phyloP scores from a whole-genome alignment of 306 rosid species.

The Boehmeria nivea region DNA sequence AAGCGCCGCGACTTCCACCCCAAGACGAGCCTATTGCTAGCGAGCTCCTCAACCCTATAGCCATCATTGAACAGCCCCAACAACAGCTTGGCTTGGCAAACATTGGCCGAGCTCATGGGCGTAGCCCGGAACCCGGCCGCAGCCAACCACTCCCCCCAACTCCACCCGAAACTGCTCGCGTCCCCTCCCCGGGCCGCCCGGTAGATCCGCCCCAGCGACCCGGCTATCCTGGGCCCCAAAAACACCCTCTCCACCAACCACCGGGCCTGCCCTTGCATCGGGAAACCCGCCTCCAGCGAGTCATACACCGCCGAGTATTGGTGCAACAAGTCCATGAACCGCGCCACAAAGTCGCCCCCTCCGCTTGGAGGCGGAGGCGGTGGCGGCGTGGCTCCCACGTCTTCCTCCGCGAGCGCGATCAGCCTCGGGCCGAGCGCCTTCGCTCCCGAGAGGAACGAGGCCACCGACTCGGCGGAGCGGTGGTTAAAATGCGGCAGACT shows the following conservation, averaged over 20 bases:
- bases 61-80: conserved; percentile 76
- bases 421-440: conserved; percentile 48
- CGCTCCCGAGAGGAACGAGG: conserved; percentile 59
- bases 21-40: conserved; percentile 48
- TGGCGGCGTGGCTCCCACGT: conserved; percentile 11
- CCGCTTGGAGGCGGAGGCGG: neutral
- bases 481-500: conserved; percentile 63
- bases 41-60: conserved; percentile 54
- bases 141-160: conserved; percentile 59
- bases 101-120: conserved; percentile 62
- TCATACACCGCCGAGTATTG: conserved; percentile 75
- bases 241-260: conserved; percentile 72
- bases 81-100: conserved; percentile 69
- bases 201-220: conserved; percentile 51
- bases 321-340: conserved; percentile 63
- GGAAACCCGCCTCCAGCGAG: conserved; percentile 72
- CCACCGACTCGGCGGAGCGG: conserved; percentile 51
- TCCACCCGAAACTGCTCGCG: conserved; percentile 2
- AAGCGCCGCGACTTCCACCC: conserved; percentile 72
- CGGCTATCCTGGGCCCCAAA: conserved; percentile 61
- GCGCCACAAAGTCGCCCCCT: conserved; percentile 45
- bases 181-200: conserved; percentile 26
- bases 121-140: conserved; percentile 38
- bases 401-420: conserved; percentile 68
- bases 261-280: conserved; percentile 59